Conservation (phyloP, 371 early-diverging fungal species). For the Actinomucor elegans region DNA sequence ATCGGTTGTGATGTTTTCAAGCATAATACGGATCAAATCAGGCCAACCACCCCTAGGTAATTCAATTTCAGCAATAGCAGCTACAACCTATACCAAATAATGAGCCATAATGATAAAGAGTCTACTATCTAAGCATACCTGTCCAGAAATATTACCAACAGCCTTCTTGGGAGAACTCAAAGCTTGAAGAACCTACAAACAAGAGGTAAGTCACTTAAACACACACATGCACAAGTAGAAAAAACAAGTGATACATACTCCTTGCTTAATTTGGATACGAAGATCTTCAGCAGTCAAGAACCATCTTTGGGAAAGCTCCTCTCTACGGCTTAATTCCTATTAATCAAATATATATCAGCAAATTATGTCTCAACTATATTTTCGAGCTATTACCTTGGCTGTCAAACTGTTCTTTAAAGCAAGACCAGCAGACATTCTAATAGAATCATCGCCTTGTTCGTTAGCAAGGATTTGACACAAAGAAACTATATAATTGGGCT, state of each 20-base stretch:
- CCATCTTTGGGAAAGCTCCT: slow-evolving; percentile 77
- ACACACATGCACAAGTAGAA: too few species aligned
- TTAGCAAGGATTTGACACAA: slow-evolving; percentile 83
- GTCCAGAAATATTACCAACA: slow-evolving; percentile 77
- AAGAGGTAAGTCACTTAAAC: neutral
- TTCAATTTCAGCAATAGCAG: slow-evolving; percentile 92
- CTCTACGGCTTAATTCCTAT: slow-evolving; percentile 67
- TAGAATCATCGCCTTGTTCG: slow-evolving; percentile 59
- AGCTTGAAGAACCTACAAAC: slow-evolving; percentile 62
- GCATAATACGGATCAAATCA: slow-evolving; percentile 77
- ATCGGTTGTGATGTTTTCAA: slow-evolving; percentile 65
- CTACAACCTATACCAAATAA: slow-evolving; percentile 57
- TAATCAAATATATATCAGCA: too few species aligned
- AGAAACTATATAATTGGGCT: slow-evolving; percentile 77
- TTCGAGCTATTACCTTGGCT: slow-evolving; percentile 64
- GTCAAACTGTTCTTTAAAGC: slow-evolving; percentile 89
- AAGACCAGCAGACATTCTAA: slow-evolving; percentile 85
- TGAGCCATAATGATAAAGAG: too few species aligned
- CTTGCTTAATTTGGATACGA: slow-evolving; percentile 57
- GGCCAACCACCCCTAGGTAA: slow-evolving; percentile 83
- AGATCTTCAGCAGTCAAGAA: slow-evolving; percentile 55
- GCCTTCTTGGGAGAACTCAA: slow-evolving; percentile 65
- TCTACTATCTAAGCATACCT: slow-evolving; percentile 34
- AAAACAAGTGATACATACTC: slow-evolving; percentile 37
- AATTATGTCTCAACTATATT: too few species aligned